Evolutionary conservation across 1,139 yeast species (phyloP), one percentile per base, ranked within the genome.

Genomic region (Suhomyces chickasaworum): DNA sequence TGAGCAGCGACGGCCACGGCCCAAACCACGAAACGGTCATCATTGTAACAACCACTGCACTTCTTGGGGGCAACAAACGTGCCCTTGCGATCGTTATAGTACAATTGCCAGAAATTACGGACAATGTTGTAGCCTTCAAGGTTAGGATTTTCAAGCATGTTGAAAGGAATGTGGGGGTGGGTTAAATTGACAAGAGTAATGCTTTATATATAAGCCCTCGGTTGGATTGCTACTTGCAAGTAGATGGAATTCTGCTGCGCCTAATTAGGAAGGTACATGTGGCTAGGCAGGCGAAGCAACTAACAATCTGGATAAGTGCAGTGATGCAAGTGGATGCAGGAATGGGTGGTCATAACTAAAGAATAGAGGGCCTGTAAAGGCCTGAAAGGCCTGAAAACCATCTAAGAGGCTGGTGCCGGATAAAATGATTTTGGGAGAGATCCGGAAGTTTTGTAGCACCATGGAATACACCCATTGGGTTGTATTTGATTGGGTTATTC

Each of bases 1-100:
- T 82, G 87, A 0, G 78, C 78, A 5, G 81, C 84, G 13, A 84
- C 85, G 0, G 87, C 74, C 16, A 83, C 82, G 0, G 87, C 84
- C 89, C 89, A 84, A 21, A 84, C 75, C 23, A 81, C 82, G 60
- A 81, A 83, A 45, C 72, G 71, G 33, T 79, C 76, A 34, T 80
- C 78, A 44, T 78, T 75, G 61, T 78, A 81, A 42, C 82, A 73
- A 1, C 86, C 85, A 38, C 64, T 59, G 49, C 75, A 69, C 53
- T 64, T 69, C 48, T 65, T 56, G 25, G 73, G 74, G 25, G 75
- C 78, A 50, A 63, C 65, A 53, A 75, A 80, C 1, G 78, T 77
- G 20, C 68, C 63, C 51, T 73, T 61, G 13, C 57, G 50, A 2
- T 73, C 65, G 54, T 77, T 76, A 70, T 78, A 79, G 61, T 70